Evolutionary conservation across 441 rosid species (phyloP).

Genomic region (Adansonia grandidieri): DNA sequence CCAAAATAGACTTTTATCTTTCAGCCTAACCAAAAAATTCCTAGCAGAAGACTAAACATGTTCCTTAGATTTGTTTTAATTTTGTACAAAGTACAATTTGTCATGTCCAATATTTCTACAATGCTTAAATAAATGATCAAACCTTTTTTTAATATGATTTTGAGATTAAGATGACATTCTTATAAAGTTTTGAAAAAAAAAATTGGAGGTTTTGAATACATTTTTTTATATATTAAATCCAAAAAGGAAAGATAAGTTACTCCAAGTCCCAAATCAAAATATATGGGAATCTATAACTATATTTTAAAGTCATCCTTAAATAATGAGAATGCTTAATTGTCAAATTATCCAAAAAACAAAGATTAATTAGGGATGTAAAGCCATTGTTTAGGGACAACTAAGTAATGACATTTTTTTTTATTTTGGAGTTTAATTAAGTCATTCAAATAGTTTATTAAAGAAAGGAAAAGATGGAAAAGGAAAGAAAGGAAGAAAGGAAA

Average conservation of each 20-base stretch:
- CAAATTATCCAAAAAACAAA: no score
- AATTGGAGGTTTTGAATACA: not conserved
- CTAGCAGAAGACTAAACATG: not conserved
- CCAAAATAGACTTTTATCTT: slow-evolving; percentile 29
- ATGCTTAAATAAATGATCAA: not conserved
- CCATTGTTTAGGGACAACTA: no score
- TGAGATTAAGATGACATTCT: not conserved
- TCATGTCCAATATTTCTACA: not conserved
- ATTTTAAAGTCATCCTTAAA: no score
- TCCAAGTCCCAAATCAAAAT: not conserved
- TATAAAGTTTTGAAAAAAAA: not conserved
- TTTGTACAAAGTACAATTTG: not conserved
- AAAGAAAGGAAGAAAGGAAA: no score
- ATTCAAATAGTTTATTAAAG: no score
- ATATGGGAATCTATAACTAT: no score
- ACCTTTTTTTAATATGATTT: not conserved
- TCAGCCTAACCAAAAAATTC: not conserved
- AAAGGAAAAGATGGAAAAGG: no score
- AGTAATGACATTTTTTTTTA: no score
- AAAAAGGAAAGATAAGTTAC: no score
- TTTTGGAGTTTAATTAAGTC: no score
- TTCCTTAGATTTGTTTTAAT: not conserved
- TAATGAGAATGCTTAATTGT: no score
- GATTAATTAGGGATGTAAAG: no score
- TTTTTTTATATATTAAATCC: not conserved